phyloP scores from a whole-genome alignment of 352 stramenopile species.

The Pythium volutum region DNA sequence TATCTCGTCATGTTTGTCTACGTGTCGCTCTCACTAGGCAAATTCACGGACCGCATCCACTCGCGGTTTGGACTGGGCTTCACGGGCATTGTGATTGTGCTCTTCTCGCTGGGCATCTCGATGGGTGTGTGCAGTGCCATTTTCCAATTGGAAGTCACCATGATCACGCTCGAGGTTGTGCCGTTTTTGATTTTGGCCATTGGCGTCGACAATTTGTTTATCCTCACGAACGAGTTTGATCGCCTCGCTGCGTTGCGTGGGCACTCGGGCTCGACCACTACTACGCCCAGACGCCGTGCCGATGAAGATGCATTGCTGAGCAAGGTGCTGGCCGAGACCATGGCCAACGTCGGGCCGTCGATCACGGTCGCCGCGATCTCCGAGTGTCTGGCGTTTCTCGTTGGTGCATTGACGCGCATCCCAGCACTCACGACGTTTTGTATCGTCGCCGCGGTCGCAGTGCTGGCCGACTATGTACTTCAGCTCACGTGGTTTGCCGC shows the following conservation, averaged over 20 bases:
- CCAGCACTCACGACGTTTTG: constrained; percentile 87
- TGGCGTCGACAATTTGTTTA: constrained; percentile 93
- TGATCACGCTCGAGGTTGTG: constrained; percentile 91
- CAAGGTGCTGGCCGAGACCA: constrained; percentile 70
- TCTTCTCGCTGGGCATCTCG: constrained; percentile 69
- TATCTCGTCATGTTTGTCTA: constrained; percentile 92
- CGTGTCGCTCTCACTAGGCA: constrained; percentile 81
- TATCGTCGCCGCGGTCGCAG: constrained; percentile 76
- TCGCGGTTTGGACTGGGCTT: constrained; percentile 81
- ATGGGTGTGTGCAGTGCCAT: constrained; percentile 66
- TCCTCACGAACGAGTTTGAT: constrained; percentile 88
- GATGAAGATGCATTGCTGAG: constrained; percentile 45
- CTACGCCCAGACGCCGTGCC: constrained; percentile 26
- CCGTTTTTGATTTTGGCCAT: constrained; percentile 91
- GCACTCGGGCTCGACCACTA: constrained; percentile 26
- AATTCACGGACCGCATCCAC: constrained; percentile 55
- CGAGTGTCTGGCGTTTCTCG: constrained; percentile 79
- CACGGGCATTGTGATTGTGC: constrained; percentile 83
- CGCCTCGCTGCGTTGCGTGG: constrained; percentile 49
- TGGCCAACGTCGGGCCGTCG: constrained; percentile 80
- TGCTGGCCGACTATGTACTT: constrained; percentile 74
- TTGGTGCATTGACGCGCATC: constrained; percentile 83
- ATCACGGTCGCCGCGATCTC: constrained; percentile 84
- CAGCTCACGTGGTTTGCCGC: constrained; percentile 89
- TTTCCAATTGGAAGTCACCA: constrained; percentile 81